Conservation (phyloP, 352 stramenopile genomes). For the Achlya hypogyna region DNA sequence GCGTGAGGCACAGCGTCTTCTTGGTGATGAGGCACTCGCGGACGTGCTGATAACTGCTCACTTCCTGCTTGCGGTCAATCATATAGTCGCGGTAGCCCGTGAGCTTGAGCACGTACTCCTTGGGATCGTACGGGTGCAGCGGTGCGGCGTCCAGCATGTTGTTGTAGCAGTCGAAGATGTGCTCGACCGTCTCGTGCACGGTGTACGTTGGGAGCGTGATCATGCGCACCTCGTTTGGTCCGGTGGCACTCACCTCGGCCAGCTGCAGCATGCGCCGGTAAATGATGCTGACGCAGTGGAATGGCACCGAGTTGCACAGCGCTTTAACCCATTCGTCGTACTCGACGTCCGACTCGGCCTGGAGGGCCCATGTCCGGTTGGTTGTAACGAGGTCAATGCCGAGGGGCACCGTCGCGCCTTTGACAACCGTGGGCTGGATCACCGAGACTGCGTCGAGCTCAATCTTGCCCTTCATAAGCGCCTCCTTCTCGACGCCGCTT, state of each 20-base stretch:
- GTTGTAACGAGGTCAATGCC: constrained; percentile 74
- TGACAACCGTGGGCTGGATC: constrained; percentile 55
- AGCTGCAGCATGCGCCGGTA: constrained; percentile 79
- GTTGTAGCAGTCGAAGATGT: constrained; percentile 86
- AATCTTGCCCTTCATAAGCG: constrained; percentile 58
- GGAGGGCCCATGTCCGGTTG: constrained; percentile 66
- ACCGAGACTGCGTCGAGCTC: constrained; percentile 74
- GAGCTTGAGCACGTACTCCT: constrained; percentile 79
- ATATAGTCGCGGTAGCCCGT: constrained; percentile 79
- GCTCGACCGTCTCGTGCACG: constrained; percentile 80
- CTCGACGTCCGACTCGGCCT: constrained; percentile 63
- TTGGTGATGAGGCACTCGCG: constrained; percentile 77
- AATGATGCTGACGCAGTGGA: constrained; percentile 63
- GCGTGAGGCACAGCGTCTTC: constrained; percentile 73
- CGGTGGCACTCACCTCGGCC: constrained; percentile 73
- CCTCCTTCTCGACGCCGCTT: constrained; percentile 61
- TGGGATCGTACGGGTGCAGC: constrained; percentile 64
- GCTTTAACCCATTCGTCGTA: constrained; percentile 74
- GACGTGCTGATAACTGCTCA: constrained; percentile 84
- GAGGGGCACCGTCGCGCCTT: constrained; percentile 38
- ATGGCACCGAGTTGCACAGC: constrained; percentile 73
- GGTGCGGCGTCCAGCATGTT: constrained; percentile 63
- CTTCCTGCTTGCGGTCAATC: constrained; percentile 67
- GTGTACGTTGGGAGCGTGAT: constrained; percentile 72
- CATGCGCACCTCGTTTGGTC: constrained; percentile 80